Evolutionary conservation across 108 stramenopile genomes (phyloP).

Genomic region (Tribonema minus): DNA sequence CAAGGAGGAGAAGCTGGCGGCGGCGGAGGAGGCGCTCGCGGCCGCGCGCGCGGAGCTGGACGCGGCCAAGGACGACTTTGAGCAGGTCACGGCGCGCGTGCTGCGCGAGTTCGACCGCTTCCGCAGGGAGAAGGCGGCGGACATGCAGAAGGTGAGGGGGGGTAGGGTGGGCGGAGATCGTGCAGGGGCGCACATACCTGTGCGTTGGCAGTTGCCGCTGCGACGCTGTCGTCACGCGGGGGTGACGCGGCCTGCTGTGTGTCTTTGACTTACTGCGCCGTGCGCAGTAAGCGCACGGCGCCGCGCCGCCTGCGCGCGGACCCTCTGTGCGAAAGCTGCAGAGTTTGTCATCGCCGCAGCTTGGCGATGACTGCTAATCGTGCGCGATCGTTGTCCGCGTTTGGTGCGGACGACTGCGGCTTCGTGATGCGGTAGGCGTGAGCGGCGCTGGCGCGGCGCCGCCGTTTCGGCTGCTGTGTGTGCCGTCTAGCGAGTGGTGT

Average conservation of each 20-base stretch:
- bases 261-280: not conserved
- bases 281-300: not conserved
- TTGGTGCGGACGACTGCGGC: not conserved
- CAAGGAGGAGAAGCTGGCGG: constrained; percentile 63
- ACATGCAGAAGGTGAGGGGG: constrained; percentile 82
- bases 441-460: no score
- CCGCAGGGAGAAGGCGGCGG: constrained; percentile 88
- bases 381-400: not conserved
- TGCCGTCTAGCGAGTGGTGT: no score
- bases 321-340: no score
- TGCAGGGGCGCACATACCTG: not conserved
- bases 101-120: constrained; percentile 92
- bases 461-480: no score
- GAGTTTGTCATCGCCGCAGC: no score
- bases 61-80: constrained; percentile 73
- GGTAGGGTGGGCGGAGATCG: constrained; percentile 80
- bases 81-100: constrained; percentile 73
- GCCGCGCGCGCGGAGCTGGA: constrained; percentile 53
- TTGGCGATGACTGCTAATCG: no score
- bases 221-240: not conserved
- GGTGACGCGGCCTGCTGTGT: not conserved
- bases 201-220: not conserved
- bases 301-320: not conserved
- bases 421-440: not conserved
- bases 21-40: not conserved